Percentiles rank a stretch among this genome's conserved stretches.
Conservation (phyloP, 768 basidiomycete species). For the Imleria badia region DNA sequence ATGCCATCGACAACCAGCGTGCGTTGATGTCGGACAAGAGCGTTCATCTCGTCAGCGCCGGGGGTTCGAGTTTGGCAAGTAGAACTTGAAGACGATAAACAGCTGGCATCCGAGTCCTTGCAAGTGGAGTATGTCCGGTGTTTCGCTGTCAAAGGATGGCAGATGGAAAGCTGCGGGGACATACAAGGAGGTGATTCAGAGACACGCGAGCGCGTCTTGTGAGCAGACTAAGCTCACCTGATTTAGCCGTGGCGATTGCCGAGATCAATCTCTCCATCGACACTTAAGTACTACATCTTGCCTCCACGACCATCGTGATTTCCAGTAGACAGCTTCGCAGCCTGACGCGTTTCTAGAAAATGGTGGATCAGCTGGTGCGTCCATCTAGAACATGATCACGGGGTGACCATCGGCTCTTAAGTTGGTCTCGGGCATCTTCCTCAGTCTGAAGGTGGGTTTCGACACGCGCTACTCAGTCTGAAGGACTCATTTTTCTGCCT, state of each 20-base stretch:
- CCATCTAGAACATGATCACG: slow-evolving; percentile 3
- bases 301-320: slow-evolving; percentile 1
- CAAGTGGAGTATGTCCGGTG: no score
- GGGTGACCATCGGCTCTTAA: slow-evolving; percentile 13
- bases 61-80: no score
- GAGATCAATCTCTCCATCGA: slow-evolving; percentile 26
- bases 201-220: no score
- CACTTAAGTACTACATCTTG: slow-evolving; percentile 1
- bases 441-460: slow-evolving; percentile 58
- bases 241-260: slow-evolving; percentile 34
- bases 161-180: no score
- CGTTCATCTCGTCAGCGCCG: no score
- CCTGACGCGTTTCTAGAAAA: slow-evolving; percentile 29
- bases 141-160: no score
- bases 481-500: not conserved
- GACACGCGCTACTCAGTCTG: not conserved
- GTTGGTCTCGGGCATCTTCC: slow-evolving; percentile 4
- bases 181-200: no score
- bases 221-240: slow-evolving; percentile 22
- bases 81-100: no score
- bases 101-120: no score
- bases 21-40: no score
- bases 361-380: slow-evolving; percentile 62
- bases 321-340: not conserved
- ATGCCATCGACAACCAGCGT: no score